phyloP scores from a whole-genome alignment of 2,329 filamentous ascomycete genomes.

The Fusarium sp. region DNA sequence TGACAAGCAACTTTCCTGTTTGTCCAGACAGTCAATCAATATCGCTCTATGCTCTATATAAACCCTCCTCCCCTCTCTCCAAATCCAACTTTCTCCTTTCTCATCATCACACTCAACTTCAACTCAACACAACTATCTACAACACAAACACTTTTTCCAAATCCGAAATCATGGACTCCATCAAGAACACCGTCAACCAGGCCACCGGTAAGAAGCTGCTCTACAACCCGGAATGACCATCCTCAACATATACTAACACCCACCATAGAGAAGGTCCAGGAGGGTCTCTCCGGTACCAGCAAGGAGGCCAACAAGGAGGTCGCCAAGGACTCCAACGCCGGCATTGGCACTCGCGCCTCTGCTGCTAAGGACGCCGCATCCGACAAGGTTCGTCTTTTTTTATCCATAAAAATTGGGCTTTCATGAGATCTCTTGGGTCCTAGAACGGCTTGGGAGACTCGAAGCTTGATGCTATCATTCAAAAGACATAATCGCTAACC shows the following conservation, averaged over 20 bases:
- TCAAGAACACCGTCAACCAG: constrained; percentile 70
- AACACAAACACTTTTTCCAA: constrained; percentile 18
- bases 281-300: constrained; percentile 64
- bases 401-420: background rate
- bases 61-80: constrained; percentile 15
- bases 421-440: background rate
- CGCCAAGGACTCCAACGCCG: constrained; percentile 70
- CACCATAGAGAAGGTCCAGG: constrained; percentile 65
- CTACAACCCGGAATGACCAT: constrained; percentile 59
- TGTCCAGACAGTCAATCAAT: background rate
- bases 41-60: constrained; percentile 33
- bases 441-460: background rate
- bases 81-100: background rate
- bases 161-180: constrained; percentile 58
- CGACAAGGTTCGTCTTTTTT: constrained; percentile 53
- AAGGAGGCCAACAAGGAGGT: constrained; percentile 78
- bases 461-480: background rate
- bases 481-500: background rate
- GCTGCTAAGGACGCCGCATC: constrained; percentile 62
- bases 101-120: constrained; percentile 23
- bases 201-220: constrained; percentile 15
- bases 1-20: constrained; percentile 18
- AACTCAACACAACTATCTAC: constrained; percentile 6
- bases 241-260: background rate
- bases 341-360: constrained; percentile 62